A percentile compares a stretch with the other conserved stretches of the same genome.
phyloP scores from a whole-genome alignment of 2,329 filamentous ascomycete genomes.

The Didymosphaeria variabile region DNA sequence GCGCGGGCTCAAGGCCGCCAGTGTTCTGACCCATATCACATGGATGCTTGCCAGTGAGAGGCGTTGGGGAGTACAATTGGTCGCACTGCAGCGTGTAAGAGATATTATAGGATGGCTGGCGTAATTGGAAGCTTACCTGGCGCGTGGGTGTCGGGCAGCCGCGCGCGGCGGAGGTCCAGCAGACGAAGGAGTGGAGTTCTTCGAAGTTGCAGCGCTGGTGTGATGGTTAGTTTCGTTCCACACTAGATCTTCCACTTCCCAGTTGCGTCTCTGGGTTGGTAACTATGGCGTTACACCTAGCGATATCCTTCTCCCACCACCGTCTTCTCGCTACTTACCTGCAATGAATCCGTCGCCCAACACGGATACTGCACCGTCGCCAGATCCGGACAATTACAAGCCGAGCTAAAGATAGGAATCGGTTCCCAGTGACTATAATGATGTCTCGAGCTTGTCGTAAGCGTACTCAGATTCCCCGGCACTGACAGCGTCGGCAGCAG shows the following conservation, averaged over 20 bases:
- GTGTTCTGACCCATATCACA: conserved; percentile 34
- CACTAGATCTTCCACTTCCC: no score
- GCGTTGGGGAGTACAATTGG: conserved; percentile 33
- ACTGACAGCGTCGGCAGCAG: conserved; percentile 5
- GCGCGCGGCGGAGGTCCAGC: conserved; percentile 38
- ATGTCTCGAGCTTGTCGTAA: conserved; percentile 51
- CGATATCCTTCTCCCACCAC: neutral
- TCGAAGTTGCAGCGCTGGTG: conserved; percentile 40
- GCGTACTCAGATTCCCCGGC: conserved; percentile 1
- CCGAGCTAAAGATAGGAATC: conserved; percentile 65
- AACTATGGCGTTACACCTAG: neutral
- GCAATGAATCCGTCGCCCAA: conserved; percentile 40
- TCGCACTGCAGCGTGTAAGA: conserved; percentile 29
- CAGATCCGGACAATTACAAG: conserved; percentile 50
- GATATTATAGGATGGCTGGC: neutral
- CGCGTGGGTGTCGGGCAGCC: conserved; percentile 41
- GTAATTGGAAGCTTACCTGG: conserved; percentile 25
- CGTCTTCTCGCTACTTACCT: conserved; percentile 23
- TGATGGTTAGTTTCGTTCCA: conserved; percentile 14
- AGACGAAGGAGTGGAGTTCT: conserved; percentile 40
- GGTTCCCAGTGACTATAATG: conserved; percentile 56
- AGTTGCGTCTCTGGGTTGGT: no score
- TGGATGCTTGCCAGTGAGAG: conserved; percentile 36
- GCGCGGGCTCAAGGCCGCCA: conserved; percentile 5
- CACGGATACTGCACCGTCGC: conserved; percentile 37